Conservation (phyloP, 805 yeast genomes). For the Yamadazyma sp. region DNA sequence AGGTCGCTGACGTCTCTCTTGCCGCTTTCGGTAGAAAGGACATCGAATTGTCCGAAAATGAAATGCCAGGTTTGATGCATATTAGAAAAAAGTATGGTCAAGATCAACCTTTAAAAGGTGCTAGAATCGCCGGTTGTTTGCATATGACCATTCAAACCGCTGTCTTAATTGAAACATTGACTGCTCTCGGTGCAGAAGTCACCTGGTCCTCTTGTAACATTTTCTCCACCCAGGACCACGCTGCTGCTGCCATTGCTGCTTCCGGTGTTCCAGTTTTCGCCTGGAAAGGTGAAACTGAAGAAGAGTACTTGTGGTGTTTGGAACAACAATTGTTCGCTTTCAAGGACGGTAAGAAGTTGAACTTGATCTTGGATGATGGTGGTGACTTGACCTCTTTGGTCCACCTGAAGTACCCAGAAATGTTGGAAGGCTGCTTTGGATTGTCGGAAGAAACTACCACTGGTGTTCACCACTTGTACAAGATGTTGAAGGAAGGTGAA, state of each 20-base stretch:
- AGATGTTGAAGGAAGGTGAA: conserved; percentile 82
- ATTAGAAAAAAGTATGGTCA: conserved; percentile 91
- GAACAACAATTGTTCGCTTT: conserved; percentile 98
- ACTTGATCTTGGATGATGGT: conserved; percentile 98
- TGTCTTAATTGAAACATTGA: conserved; percentile 94
- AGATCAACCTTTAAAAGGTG: conserved; percentile 95
- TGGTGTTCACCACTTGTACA: conserved; percentile 99
- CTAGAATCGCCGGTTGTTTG: conserved; percentile 97
- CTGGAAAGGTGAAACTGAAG: conserved; percentile 99
- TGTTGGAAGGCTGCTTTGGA: conserved; percentile 93
- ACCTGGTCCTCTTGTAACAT: conserved; percentile 99
- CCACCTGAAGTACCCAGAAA: conserved; percentile 97
- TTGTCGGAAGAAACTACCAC: conserved; percentile 99
- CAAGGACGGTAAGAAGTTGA: conserved; percentile 93
- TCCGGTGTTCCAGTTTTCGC: conserved; percentile 99
- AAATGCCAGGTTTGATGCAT: conserved; percentile 99
- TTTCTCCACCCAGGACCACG: conserved; percentile 99
- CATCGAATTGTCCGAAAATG: conserved; percentile 97
- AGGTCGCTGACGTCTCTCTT: conserved; percentile 95
- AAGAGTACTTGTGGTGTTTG: conserved; percentile 98
- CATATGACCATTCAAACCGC: conserved; percentile 99
- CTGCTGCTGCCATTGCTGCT: conserved; percentile 99
- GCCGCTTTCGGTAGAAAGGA: conserved; percentile 99
- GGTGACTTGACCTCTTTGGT: conserved; percentile 97
- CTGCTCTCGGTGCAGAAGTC: conserved; percentile 98